phyloP scores from a whole-genome alignment of 371 early-diverging fungal species.

The Syncephalastrum contaminatum region DNA sequence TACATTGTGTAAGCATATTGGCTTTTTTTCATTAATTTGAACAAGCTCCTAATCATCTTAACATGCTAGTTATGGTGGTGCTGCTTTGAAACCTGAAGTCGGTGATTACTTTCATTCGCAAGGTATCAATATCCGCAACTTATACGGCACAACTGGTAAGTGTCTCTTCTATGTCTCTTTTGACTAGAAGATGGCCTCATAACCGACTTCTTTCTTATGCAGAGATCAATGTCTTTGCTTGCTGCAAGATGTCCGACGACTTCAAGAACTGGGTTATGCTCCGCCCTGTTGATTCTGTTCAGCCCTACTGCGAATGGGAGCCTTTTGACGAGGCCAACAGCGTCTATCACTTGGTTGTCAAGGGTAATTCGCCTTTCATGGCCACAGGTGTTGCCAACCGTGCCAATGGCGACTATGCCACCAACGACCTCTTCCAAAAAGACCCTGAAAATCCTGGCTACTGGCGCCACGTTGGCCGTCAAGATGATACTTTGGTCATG shows the following conservation, averaged over 20 bases:
- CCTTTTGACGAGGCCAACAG: conserved; percentile 1
- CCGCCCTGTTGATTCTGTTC: neutral
- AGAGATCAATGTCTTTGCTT: neutral
- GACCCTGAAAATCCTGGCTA: conserved; percentile 9
- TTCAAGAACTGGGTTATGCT: conserved; percentile 6
- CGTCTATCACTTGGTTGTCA: conserved; percentile 5
- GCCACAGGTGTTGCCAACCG: conserved; percentile 18
- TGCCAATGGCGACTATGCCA: conserved; percentile 26
- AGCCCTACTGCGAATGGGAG: conserved; percentile 5
- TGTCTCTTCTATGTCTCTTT: neutral
- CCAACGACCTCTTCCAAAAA: conserved; percentile 27
- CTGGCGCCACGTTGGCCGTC: conserved; percentile 25
- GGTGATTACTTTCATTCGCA: conserved; percentile 6
- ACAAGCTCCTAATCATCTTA: neutral
- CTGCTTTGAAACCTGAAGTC: neutral
- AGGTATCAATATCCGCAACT: conserved; percentile 1
- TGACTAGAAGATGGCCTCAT: neutral
- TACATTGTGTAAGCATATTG: no score
- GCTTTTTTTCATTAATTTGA: conserved; percentile 1
- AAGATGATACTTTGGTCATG: conserved; percentile 35
- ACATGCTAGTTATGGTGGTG: conserved; percentile 6
- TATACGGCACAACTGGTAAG: conserved; percentile 12
- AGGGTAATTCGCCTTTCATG: conserved; percentile 10
- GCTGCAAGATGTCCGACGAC: neutral
- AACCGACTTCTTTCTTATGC: neutral